A percentile compares a stretch with the other conserved stretches of the same genome.
These are phyloP conservation scores for Nitzschia palea DNA, from an alignment of 108 stramenopile genomes.

Conservation along the genomic window DNA sequence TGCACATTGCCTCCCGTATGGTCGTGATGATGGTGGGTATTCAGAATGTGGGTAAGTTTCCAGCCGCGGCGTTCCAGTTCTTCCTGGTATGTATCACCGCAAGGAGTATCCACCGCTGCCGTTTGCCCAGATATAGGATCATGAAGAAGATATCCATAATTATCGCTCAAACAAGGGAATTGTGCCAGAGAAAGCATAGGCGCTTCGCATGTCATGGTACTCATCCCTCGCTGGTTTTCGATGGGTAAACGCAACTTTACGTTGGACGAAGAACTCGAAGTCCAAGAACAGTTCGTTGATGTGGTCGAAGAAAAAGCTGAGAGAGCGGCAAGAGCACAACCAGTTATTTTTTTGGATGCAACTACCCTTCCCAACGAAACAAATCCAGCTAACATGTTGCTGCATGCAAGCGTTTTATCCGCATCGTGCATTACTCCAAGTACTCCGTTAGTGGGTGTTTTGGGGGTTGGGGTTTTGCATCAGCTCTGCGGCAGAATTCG, in stretches of 20 bases:
- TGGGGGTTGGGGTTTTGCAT: no score
- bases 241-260: neutral
- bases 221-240: neutral
- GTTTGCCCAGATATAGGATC: conserved; percentile 65
- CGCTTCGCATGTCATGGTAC: neutral
- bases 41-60: conserved; percentile 81
- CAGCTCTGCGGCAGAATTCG: no score
- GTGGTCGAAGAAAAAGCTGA: neutral
- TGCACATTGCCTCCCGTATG: conserved; percentile 80
- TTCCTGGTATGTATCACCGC: conserved; percentile 47
- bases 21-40: conserved; percentile 77
- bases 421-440: no score
- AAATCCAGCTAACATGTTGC: neutral
- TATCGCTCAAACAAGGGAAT: conserved; percentile 76
- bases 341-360: neutral
- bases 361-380: neutral
- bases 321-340: neutral
- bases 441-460: no score
- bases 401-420: no score
- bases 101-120: conserved; percentile 82
- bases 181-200: conserved; percentile 33
- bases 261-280: neutral
- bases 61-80: conserved; percentile 64
- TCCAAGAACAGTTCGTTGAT: neutral
- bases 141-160: conserved; percentile 76